Evolutionary conservation across 2,329 filamentous ascomycete species (phyloP).

Genomic region (Fusarium nisikadoi): DNA sequence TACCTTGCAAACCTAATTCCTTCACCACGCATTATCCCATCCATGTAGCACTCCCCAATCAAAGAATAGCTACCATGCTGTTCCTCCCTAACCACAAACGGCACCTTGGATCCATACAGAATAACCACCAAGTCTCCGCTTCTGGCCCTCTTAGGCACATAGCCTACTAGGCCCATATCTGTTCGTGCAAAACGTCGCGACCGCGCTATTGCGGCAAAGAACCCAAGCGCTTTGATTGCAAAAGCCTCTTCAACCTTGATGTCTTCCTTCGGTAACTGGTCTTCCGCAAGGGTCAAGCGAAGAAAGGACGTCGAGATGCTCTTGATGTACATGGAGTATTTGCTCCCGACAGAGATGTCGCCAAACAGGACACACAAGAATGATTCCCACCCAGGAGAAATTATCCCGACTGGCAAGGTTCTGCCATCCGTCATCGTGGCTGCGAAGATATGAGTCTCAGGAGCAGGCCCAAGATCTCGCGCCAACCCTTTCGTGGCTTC

Average conservation of each 20-base stretch:
- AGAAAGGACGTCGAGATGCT: background rate
- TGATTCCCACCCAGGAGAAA: accelerated
- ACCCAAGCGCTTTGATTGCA: background rate
- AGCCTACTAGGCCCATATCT: background rate
- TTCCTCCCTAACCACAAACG: background rate
- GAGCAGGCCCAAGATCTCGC: accelerated
- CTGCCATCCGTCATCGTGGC: background rate
- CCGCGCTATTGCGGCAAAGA: background rate
- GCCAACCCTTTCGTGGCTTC: accelerated
- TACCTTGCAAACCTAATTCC: background rate
- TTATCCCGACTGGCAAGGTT: too few species aligned
- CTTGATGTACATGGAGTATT: accelerated
- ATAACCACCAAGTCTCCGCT: background rate
- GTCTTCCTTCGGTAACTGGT: accelerated
- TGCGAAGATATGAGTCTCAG: accelerated
- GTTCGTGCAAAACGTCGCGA: background rate
- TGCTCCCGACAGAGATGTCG: accelerated
- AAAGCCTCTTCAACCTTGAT: accelerated
- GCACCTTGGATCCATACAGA: background rate
- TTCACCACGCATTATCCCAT: background rate
- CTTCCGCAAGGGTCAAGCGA: background rate
- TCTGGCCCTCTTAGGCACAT: background rate
- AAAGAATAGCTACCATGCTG: background rate
- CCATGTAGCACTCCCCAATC: background rate
- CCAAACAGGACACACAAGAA: accelerated